Conservation (phyloP, 2,329 filamentous ascomycete species). For the Rutstroemia sp. region DNA sequence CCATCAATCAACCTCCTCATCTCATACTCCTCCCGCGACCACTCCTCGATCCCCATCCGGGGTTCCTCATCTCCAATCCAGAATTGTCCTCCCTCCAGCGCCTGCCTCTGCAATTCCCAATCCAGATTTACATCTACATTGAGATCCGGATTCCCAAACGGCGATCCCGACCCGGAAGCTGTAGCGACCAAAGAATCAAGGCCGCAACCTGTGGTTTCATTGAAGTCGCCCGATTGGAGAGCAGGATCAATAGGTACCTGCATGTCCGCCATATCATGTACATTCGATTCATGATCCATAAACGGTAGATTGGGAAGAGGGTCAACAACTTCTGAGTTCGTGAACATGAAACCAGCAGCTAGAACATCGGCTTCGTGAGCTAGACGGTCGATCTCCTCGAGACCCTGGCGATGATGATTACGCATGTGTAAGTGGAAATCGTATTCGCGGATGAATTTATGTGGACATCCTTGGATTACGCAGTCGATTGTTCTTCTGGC, state of each 20-base stretch:
- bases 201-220: background rate
- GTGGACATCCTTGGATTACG: slow-evolving; percentile 40
- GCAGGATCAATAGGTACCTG: background rate
- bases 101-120: slow-evolving; percentile 24
- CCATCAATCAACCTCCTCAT: slow-evolving; percentile 26
- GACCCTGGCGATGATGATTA: slow-evolving; percentile 30
- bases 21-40: slow-evolving; percentile 18
- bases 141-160: background rate
- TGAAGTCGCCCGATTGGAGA: background rate
- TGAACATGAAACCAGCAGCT: background rate
- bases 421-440: slow-evolving; percentile 50
- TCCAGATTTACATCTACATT: slow-evolving; percentile 16
- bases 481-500: slow-evolving; percentile 41
- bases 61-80: slow-evolving; percentile 24
- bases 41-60: background rate
- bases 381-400: background rate
- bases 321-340: background rate
- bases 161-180: background rate
- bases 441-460: slow-evolving; percentile 48
- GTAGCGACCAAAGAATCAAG: no score
- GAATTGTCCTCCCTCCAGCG: slow-evolving; percentile 19
- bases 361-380: background rate
- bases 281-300: background rate
- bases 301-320: slow-evolving; percentile 1
- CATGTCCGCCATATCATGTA: background rate